A percentile compares a stretch with the other conserved stretches of the same genome.
Evolutionary conservation across 31 red algal species (phyloP).

Genomic region (Odonthalia washingtoniensis): DNA sequence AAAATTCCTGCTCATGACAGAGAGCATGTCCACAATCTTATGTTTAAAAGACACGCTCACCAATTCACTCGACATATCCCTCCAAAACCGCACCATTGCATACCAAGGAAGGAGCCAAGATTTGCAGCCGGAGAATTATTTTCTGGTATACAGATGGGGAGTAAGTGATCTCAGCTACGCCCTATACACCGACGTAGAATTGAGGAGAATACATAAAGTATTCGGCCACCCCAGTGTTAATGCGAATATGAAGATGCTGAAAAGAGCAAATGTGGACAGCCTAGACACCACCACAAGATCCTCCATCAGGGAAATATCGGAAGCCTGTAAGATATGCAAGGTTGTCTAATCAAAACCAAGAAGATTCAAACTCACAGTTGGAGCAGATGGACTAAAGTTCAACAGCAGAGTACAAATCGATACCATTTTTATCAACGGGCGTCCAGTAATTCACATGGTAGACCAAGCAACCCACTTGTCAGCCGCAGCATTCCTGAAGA

Average conservation of each 20-base stretch:
- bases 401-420: slow-evolving; percentile 14
- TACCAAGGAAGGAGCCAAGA: no score
- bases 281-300: no score
- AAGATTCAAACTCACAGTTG: no score
- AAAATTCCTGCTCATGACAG: not conserved
- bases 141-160: slow-evolving; percentile 2
- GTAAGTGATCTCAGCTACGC: not conserved
- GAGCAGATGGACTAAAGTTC: not conserved
- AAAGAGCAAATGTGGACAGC: not conserved
- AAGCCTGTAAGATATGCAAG: not conserved
- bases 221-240: not conserved
- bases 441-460: not conserved
- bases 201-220: not conserved
- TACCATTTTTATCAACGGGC: not conserved
- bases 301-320: not conserved
- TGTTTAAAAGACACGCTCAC: not conserved
- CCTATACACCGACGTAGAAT: not conserved
- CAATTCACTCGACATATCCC: not conserved
- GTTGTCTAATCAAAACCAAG: not conserved
- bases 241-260: not conserved
- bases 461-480: no score
- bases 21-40: no score
- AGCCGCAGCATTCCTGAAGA: slow-evolving; percentile 10
- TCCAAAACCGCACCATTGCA: no score
- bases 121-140: no score